phyloP scores from a whole-genome alignment of 2,329 filamentous ascomycete species.

The Colletotrichum filicis region DNA sequence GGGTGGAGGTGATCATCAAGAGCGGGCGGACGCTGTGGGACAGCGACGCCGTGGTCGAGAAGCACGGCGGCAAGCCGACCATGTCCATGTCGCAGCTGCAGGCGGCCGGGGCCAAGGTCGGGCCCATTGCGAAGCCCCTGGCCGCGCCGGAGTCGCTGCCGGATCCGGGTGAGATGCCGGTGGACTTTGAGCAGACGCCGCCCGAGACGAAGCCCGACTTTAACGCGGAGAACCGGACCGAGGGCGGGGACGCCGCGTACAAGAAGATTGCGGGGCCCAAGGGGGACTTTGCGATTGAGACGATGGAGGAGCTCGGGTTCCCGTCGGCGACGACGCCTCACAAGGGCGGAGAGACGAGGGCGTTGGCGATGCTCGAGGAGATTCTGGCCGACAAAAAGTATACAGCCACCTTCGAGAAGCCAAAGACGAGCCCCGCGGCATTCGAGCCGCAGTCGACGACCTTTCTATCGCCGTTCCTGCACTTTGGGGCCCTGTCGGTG shows the following conservation, averaged over 20 bases:
- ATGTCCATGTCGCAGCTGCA: constrained; percentile 79
- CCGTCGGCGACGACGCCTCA: constrained; percentile 73
- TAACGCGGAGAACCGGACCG: constrained; percentile 66
- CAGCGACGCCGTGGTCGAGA: constrained; percentile 73
- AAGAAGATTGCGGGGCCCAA: constrained; percentile 72
- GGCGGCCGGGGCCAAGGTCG: constrained; percentile 70
- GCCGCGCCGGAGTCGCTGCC: constrained; percentile 69
- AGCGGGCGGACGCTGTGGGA: constrained; percentile 79
- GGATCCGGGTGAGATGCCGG: constrained; percentile 70
- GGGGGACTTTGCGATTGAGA: constrained; percentile 76
- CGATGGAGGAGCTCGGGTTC: constrained; percentile 77
- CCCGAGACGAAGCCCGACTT: constrained; percentile 66
- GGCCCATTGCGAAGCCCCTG: constrained; percentile 70
- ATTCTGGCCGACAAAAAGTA: constrained; percentile 73
- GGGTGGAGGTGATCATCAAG: constrained; percentile 73
- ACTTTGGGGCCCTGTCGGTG: constrained; percentile 78
- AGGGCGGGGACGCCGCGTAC: constrained; percentile 66
- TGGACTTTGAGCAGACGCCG: constrained; percentile 67
- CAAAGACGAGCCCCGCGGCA: constrained; percentile 78
- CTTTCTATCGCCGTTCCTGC: constrained; percentile 77
- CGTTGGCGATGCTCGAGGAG: constrained; percentile 66
- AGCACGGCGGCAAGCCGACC: constrained; percentile 75
- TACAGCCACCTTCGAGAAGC: constrained; percentile 80
- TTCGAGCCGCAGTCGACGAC: constrained; percentile 81
- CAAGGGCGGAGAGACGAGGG: constrained; percentile 75